Conservation (phyloP, 805 yeast genomes). For the Vanderwaltozyma verrucispora region DNA sequence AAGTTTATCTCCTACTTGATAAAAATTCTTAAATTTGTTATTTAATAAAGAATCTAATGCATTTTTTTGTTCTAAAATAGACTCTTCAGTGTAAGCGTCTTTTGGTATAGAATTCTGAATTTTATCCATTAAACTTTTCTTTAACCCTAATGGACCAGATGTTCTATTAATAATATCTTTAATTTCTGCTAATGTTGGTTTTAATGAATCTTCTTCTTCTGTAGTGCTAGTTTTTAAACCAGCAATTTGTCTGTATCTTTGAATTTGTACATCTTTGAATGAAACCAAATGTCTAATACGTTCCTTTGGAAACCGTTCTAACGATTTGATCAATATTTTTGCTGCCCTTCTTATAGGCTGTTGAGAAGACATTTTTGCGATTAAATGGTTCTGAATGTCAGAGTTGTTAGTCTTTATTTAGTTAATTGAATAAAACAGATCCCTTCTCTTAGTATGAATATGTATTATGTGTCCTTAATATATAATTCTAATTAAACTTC, state of each 20-base stretch:
- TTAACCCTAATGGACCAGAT: slow-evolving; percentile 33
- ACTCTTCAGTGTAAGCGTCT: slow-evolving; percentile 41
- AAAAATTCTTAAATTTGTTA: slow-evolving; percentile 54
- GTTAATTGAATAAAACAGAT: too few species aligned
- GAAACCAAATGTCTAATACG: slow-evolving; percentile 58
- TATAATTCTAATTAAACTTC: too few species aligned
- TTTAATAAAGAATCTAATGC: slow-evolving; percentile 47
- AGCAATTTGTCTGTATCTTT: slow-evolving; percentile 43
- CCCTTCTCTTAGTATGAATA: too few species aligned
- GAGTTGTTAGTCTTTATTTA: too few species aligned
- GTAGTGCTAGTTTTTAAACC: slow-evolving; percentile 35
- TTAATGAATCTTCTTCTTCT: slow-evolving; percentile 25
- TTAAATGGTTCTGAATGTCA: too few species aligned
- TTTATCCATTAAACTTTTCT: slow-evolving; percentile 37
- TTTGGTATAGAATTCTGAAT: slow-evolving; percentile 34
- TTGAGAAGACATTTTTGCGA: slow-evolving; percentile 1
- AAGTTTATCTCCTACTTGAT: slow-evolving; percentile 55
- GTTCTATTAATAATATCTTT: slow-evolving; percentile 30
- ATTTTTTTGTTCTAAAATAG: slow-evolving; percentile 42
- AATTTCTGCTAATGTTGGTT: slow-evolving; percentile 33
- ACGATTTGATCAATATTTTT: slow-evolving; percentile 43
- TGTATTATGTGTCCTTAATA: too few species aligned
- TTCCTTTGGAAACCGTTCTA: slow-evolving; percentile 60
- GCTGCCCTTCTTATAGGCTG: slow-evolving; percentile 21
- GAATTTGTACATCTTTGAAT: slow-evolving; percentile 56